Evolutionary conservation across 257 asterid genomes (phyloP), one percentile per base, ranked within the genome.

Genomic region (Echium plantagineum): DNA sequence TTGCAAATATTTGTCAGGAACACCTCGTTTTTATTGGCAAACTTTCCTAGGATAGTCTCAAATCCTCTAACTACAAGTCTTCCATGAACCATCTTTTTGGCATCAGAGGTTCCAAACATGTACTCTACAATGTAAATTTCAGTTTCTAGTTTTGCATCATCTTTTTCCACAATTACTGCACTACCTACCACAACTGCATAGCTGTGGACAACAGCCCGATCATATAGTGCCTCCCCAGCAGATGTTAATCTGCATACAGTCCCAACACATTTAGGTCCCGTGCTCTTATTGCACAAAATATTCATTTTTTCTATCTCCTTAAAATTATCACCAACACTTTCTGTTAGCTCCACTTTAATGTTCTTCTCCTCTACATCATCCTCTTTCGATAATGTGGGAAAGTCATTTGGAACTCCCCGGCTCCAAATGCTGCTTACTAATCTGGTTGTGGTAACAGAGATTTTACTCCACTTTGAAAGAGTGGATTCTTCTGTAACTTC

Each of bases 1-100:
- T 48, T 47, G 54, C 74, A 69, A 13, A 58, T 51, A 46, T 69
- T 63, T 48, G 74, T 69, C 49, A 69, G 28, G 63, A 69, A 69
- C 26, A 69, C 52, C 55, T 69, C 74, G 49, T 57, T 52, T 48
- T 63, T 26, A 9, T 69, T 63, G 24, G 61, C 57, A 6, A 53
- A 12, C 18, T 59, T 15, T 48, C 69, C 69, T 16, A 69, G 65
- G 13, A 69, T 24, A 3, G 74, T 69, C 64, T 69, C 57, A 26
- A 19, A 30, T 32, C 69, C 74, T 58, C 61, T 58, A 6, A 57
- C 65, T 59, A 69, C 57, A 49, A 55, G 55, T 53, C 69, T 52
- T 58, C 74, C 74, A 38, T 69, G 74, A 61, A 62, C 59, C 57
- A 58, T 4, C 42, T 58, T 69, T 22, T 47, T 53, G 42, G 51